Conservation (phyloP, 805 yeast species). For the Diddensiella transvaalensis region DNA sequence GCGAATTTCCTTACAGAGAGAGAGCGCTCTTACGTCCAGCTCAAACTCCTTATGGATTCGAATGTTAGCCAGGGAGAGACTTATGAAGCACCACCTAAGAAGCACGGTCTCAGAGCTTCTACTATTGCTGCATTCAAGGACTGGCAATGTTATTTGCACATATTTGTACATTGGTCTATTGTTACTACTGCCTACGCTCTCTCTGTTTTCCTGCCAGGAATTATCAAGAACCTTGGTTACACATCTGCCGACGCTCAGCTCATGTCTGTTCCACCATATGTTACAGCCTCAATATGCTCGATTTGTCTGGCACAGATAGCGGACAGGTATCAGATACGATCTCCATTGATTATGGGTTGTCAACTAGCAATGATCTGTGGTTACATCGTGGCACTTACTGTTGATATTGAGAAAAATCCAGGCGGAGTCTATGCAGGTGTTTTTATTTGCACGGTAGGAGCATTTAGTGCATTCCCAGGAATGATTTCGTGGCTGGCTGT, state of each 20-base stretch:
- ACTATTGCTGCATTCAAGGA: conserved; percentile 14
- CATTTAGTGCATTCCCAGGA: conserved; percentile 56
- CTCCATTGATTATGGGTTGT: conserved; percentile 26
- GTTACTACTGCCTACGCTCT: too few relatives aligned
- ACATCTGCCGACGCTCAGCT: too few relatives aligned
- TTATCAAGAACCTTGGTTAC: too few relatives aligned
- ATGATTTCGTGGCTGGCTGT: conserved; percentile 57
- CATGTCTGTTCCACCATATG: too few relatives aligned
- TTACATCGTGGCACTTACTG: conserved; percentile 43
- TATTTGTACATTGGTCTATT: too few relatives aligned
- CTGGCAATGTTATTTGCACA: too few relatives aligned
- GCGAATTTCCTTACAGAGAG: conserved; percentile 44
- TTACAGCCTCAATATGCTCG: conserved; percentile 34
- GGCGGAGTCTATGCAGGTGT: conserved; percentile 53
- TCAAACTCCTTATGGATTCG: too few relatives aligned
- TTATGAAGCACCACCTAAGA: neutral
- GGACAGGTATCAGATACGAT: conserved; percentile 35
- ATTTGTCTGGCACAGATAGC: conserved; percentile 22
- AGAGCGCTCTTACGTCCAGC: conserved; percentile 45
- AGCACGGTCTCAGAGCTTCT: conserved; percentile 3
- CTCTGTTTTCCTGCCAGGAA: too few relatives aligned
- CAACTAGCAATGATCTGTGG: conserved; percentile 35
- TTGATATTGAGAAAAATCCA: conserved; percentile 36
- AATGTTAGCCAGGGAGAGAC: too few relatives aligned
- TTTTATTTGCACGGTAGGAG: conserved; percentile 50